Evolutionary conservation across 2,329 filamentous ascomycete genomes (phyloP).

Genomic region (Leptographium galeiforme): DNA sequence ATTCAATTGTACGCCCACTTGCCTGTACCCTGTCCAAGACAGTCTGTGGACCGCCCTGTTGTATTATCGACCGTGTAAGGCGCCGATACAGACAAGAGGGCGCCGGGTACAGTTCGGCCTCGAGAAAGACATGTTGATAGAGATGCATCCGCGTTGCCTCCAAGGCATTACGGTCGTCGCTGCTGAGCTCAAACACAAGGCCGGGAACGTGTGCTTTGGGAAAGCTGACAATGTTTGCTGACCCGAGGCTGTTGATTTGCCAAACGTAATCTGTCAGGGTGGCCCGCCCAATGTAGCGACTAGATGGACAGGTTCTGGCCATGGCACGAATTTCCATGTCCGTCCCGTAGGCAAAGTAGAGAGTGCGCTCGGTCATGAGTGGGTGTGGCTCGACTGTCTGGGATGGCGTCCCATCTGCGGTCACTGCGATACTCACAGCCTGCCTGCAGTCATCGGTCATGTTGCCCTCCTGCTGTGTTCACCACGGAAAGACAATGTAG

Average conservation of each 20-base stretch:
- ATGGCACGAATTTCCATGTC: slow-evolving; percentile 6
- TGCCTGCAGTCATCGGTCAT: too few relatives aligned
- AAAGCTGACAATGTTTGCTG: not conserved
- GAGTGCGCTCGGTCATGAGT: not conserved
- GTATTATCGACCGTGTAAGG: slow-evolving; percentile 1
- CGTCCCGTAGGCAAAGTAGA: slow-evolving; percentile 6
- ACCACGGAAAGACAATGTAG: too few relatives aligned
- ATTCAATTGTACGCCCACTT: not conserved
- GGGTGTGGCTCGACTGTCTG: too few relatives aligned
- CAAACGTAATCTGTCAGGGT: slow-evolving; percentile 1
- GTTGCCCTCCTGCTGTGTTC: too few relatives aligned
- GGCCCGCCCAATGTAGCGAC: slow-evolving; percentile 6
- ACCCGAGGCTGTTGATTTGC: slow-evolving; percentile 3
- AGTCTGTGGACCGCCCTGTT: slow-evolving; percentile 1
- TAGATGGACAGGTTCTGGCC: slow-evolving; percentile 1
- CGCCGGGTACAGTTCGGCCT: slow-evolving; percentile 2
- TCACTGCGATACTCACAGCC: too few relatives aligned
- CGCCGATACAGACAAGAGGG: slow-evolving; percentile 3
- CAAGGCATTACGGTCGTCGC: not conserved
- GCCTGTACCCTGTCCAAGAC: not conserved
- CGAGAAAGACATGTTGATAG: not conserved
- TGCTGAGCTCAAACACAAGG: not conserved
- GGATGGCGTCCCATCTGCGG: too few relatives aligned
- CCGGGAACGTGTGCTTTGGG: not conserved
- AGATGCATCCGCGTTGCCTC: not conserved